A percentile compares a stretch with the other conserved stretches of the same genome.
These are phyloP conservation scores for Annulohypoxylon moriforme DNA, from an alignment of 495 filamentous ascomycete genomes.

Conservation along the genomic window DNA sequence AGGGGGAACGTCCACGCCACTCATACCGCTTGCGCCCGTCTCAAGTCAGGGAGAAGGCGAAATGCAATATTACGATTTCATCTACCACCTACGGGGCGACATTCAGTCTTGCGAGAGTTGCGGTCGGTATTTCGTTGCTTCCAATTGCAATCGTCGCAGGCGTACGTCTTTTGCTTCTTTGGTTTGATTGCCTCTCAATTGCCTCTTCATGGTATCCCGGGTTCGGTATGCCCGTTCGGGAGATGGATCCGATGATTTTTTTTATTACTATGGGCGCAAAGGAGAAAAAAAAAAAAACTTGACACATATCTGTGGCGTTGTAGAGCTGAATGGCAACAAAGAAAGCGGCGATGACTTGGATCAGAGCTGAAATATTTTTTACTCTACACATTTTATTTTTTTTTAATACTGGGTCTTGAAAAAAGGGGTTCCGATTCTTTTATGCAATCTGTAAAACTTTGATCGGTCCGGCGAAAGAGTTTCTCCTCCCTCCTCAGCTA, in stretches of 20 bases:
- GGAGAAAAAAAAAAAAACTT: conserved; percentile 11
- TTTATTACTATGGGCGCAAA: background rate
- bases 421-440: conserved; percentile 6
- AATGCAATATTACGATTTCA: conserved; percentile 15
- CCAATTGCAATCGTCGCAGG: conserved; percentile 4
- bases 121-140: background rate
- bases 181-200: conserved; percentile 9
- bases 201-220: conserved; percentile 26
- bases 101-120: background rate
- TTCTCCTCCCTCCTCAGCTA: conserved; percentile 9
- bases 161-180: conserved; percentile 21
- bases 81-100: background rate
- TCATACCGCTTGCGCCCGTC: conserved; percentile 6
- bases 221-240: conserved; percentile 38
- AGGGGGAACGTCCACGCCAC: conserved; percentile 4
- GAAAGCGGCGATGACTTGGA: background rate
- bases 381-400: background rate
- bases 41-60: conserved; percentile 11
- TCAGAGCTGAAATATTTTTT: conserved; percentile 8
- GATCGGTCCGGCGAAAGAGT: background rate
- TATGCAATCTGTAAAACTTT: conserved; percentile 3
- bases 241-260: background rate
- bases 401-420: background rate
- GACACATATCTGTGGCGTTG: background rate
- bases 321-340: conserved; percentile 10